phyloP scores from a whole-genome alignment of 1,284 basidiomycete species.

The Heterobasidion occidentale region DNA sequence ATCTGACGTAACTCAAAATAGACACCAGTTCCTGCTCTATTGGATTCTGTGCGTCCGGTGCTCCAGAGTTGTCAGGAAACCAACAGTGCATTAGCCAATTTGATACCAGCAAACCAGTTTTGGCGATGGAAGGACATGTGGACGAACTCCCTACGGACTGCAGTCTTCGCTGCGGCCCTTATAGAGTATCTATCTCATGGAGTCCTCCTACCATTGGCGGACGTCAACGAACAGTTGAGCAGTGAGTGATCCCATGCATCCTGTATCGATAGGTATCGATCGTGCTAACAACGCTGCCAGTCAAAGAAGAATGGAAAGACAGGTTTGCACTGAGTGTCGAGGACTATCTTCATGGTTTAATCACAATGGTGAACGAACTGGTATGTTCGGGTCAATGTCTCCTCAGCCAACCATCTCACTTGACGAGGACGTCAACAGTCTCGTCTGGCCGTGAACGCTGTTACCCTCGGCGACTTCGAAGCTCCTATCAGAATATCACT shows the following conservation, averaged over 20 bases:
- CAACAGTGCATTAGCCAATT: conserved; percentile 39
- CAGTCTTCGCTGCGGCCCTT: conserved; percentile 60
- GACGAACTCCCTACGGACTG: conserved; percentile 54
- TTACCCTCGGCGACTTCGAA: conserved; percentile 76
- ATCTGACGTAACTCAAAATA: no score
- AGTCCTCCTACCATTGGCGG: conserved; percentile 49
- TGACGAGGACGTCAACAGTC: conserved; percentile 38
- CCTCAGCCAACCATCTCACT: background rate
- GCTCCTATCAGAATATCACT: conserved; percentile 71
- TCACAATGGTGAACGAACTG: conserved; percentile 76
- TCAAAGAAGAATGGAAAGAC: conserved; percentile 64
- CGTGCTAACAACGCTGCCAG: conserved; percentile 27
- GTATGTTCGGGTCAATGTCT: conserved; percentile 30
- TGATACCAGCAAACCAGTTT: conserved; percentile 64
- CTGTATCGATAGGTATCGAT: background rate
- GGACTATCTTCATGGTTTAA: conserved; percentile 82
- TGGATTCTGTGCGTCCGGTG: conserved; percentile 47
- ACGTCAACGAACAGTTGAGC: conserved; percentile 49
- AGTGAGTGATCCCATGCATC: conserved; percentile 40
- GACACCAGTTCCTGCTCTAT: conserved; percentile 46
- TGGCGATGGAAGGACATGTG: conserved; percentile 82
- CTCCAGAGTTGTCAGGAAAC: conserved; percentile 46
- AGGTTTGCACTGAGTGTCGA: conserved; percentile 62
- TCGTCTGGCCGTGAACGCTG: conserved; percentile 73
- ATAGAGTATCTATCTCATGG: conserved; percentile 58